phyloP scores from a whole-genome alignment of 2,329 filamentous ascomycete species.

The Coniochaeta ligniaria region DNA sequence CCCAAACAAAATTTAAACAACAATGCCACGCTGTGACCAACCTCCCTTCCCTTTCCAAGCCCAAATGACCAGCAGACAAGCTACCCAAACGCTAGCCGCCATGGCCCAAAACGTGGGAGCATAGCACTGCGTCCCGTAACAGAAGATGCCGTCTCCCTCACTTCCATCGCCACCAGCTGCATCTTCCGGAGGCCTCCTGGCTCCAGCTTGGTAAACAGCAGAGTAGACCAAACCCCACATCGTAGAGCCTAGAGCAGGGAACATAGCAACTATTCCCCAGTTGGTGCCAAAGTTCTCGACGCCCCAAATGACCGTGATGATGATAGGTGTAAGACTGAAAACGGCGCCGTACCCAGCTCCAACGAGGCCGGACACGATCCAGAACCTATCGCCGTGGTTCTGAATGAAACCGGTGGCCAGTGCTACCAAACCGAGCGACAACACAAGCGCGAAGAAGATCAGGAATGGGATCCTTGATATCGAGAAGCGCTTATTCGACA shows the following conservation, averaged over 20 bases:
- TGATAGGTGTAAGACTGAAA: constrained; percentile 83
- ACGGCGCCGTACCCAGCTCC: constrained; percentile 90
- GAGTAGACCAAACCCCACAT: constrained; percentile 91
- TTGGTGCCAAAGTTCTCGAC: constrained; percentile 98
- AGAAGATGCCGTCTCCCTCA: constrained; percentile 51
- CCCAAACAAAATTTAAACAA: constrained; percentile 34
- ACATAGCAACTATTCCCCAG: constrained; percentile 91
- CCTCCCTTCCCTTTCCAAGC: constrained; percentile 75
- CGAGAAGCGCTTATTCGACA: constrained; percentile 32
- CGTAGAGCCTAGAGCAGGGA: constrained; percentile 79
- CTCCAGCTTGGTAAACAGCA: constrained; percentile 65
- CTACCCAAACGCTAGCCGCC: constrained; percentile 70
- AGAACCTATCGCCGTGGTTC: constrained; percentile 71
- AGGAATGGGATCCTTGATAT: constrained; percentile 78
- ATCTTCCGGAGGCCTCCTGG: constrained; percentile 31
- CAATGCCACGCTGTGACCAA: constrained; percentile 71
- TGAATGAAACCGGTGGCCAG: constrained; percentile 72
- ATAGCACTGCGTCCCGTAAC: constrained; percentile 79
- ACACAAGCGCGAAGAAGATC: constrained; percentile 63
- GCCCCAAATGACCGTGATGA: constrained; percentile 96
- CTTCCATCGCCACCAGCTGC: constrained; percentile 19
- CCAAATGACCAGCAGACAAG: constrained; percentile 63
- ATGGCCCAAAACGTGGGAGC: constrained; percentile 80
- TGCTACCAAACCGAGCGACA: constrained; percentile 69
- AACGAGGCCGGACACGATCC: constrained; percentile 75